phyloP scores from a whole-genome alignment of 306 rosid genomes.

The Biancaea sappan region DNA sequence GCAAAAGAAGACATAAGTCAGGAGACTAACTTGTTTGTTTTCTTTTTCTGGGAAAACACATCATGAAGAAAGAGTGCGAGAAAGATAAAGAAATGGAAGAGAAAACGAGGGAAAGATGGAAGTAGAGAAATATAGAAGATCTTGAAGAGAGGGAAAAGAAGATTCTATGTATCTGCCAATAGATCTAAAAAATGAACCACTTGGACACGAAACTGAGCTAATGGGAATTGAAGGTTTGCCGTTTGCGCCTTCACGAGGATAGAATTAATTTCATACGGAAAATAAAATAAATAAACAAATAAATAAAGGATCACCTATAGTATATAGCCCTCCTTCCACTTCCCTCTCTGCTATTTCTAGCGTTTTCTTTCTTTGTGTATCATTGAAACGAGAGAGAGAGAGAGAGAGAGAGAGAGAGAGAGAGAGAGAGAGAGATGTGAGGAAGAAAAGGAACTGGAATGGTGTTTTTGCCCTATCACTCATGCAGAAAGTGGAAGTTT shows the following conservation, averaged over 20 bases:
- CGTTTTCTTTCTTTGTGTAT: conserved; percentile 56
- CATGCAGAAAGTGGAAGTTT: conserved; percentile 46
- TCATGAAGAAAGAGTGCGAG: neutral
- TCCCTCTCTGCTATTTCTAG: conserved; percentile 52
- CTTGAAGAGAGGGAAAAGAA: neutral
- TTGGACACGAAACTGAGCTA: conserved; percentile 4
- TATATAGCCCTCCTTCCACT: conserved; percentile 42
- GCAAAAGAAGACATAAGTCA: neutral
- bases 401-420: too few species aligned
- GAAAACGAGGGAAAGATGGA: neutral
- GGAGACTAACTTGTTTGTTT: neutral
- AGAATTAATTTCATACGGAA: too few species aligned
- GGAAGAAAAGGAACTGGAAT: conserved; percentile 31
- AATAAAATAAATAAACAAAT: neutral
- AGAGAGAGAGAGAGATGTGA: conserved; percentile 10
- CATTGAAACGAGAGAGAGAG: conserved; percentile 25
- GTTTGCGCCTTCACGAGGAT: neutral
- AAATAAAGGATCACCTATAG: neutral
- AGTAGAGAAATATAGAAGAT: neutral
- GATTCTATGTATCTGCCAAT: neutral
- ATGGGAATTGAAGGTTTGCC: neutral
- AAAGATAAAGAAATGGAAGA: conserved; percentile 11
- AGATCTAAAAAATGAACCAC: neutral
- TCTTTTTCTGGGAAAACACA: conserved; percentile 16
- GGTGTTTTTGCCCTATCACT: conserved; percentile 50